Percentiles rank a stretch among this genome's conserved stretches.
phyloP scores from a whole-genome alignment of 441 rosid species.

The Adansonia madagascariensis region DNA sequence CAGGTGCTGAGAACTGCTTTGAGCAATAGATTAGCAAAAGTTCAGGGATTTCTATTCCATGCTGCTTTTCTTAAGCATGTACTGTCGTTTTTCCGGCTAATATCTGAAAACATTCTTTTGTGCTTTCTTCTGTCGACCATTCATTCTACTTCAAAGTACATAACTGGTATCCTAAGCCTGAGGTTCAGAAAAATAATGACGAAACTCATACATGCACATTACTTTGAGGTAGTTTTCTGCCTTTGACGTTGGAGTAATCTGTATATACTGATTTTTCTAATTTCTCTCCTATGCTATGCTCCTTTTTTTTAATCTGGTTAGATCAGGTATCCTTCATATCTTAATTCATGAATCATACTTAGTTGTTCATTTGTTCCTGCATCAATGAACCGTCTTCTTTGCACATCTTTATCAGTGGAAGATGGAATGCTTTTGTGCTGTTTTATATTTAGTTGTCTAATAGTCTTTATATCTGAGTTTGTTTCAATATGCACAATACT shows the following conservation, averaged over 20 bases:
- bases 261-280: not conserved
- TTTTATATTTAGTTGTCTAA: not conserved
- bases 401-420: not conserved
- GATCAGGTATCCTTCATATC: not conserved
- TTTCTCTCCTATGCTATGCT: not conserved
- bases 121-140: conserved; percentile 87
- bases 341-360: not conserved
- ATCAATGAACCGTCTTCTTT: not conserved
- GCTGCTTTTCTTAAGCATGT: conserved; percentile 96
- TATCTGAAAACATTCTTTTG: conserved; percentile 87
- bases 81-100: conserved; percentile 82
- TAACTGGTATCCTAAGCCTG: conserved; percentile 88
- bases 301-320: not conserved
- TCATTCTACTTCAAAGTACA: conserved; percentile 89
- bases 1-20: conserved; percentile 91
- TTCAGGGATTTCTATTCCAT: conserved; percentile 96
- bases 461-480: not conserved
- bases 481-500: not conserved
- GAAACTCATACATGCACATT: conserved; percentile 82
- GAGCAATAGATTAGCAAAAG: conserved; percentile 98
- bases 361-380: not conserved
- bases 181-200: conserved; percentile 94
- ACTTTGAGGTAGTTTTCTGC: conserved; percentile 74
- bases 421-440: not conserved
- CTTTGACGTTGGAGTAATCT: not conserved